Conservation (phyloP, 257 asterid genomes). For the Verbascum thapsus region DNA sequence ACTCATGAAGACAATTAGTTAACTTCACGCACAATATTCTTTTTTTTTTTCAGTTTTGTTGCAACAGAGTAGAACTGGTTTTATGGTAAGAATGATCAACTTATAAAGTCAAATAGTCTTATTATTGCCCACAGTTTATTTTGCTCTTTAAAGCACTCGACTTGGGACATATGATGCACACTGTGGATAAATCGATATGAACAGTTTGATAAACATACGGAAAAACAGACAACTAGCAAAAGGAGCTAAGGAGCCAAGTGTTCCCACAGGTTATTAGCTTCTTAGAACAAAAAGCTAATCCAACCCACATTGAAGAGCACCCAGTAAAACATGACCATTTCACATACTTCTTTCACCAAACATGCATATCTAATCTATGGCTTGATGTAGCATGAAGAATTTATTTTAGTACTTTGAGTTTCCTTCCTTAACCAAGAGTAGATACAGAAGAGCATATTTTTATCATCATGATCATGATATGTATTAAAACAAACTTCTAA, state of each 20-base stretch:
- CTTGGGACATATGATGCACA: constrained; percentile 12
- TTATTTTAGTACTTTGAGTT: not conserved
- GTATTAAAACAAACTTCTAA: no score
- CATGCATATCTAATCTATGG: constrained; percentile 5
- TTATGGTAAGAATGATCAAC: constrained; percentile 18
- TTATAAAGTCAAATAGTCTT: not conserved
- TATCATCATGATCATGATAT: no score
- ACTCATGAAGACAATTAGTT: not conserved
- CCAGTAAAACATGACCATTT: constrained; percentile 19
- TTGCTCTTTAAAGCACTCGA: not conserved
- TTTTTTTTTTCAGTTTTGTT: constrained; percentile 4
- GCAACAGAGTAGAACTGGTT: not conserved
- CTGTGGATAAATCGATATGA: not conserved
- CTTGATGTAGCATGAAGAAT: not conserved
- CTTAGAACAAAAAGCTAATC: not conserved
- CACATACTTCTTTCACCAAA: constrained; percentile 1
- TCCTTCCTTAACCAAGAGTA: not conserved
- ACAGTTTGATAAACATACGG: not conserved
- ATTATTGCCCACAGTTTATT: constrained; percentile 5
- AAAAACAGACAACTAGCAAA: constrained; percentile 4
- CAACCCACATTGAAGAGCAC: constrained; percentile 23
- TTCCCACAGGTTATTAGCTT: not conserved
- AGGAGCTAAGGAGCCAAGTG: not conserved
- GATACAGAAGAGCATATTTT: not conserved
- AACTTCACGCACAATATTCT: not conserved